Evolutionary conservation across 2,329 filamentous ascomycete genomes (phyloP).

Genomic region (Talaromyces islandicus): DNA sequence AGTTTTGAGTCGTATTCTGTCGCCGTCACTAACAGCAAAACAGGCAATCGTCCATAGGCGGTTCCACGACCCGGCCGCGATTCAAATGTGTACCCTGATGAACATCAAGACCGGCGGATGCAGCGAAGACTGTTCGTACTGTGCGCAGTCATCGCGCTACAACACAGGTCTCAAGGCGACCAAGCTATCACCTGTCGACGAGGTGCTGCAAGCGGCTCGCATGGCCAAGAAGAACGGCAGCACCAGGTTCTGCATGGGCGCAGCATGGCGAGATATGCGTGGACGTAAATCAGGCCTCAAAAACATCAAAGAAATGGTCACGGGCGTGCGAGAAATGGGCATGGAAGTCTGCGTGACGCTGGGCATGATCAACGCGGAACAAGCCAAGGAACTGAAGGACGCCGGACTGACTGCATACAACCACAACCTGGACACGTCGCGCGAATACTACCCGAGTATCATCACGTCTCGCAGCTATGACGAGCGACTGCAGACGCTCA

Average conservation of each 20-base stretch:
- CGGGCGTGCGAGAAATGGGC: slow-evolving; percentile 70
- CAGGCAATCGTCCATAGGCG: slow-evolving; percentile 73
- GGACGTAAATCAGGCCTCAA: slow-evolving; percentile 76
- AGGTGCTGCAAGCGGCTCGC: slow-evolving; percentile 71
- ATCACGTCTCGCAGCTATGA: slow-evolving; percentile 85
- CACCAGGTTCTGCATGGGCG: slow-evolving; percentile 92
- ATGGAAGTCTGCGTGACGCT: slow-evolving; percentile 94
- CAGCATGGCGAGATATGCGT: slow-evolving; percentile 90
- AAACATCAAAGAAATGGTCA: slow-evolving; percentile 82
- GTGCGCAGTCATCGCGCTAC: slow-evolving; percentile 76
- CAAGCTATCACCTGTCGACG: slow-evolving; percentile 71
- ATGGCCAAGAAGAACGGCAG: slow-evolving; percentile 76
- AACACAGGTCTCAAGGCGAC: slow-evolving; percentile 67
- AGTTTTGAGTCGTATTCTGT: neutral
- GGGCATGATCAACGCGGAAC: slow-evolving; percentile 78
- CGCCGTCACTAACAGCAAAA: neutral
- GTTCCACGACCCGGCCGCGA: slow-evolving; percentile 76
- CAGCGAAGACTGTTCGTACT: slow-evolving; percentile 89
- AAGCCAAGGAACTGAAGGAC: slow-evolving; percentile 75
- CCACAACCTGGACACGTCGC: slow-evolving; percentile 86
- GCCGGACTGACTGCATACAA: slow-evolving; percentile 89
- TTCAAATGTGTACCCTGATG: slow-evolving; percentile 92
- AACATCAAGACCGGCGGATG: slow-evolving; percentile 95
- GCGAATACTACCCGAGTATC: slow-evolving; percentile 80
- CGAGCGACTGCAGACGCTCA: slow-evolving; percentile 73